Percentiles rank a stretch among this genome's conserved stretches.
Evolutionary conservation across 306 rosid species (phyloP).

Genomic region (Glycine soja): DNA sequence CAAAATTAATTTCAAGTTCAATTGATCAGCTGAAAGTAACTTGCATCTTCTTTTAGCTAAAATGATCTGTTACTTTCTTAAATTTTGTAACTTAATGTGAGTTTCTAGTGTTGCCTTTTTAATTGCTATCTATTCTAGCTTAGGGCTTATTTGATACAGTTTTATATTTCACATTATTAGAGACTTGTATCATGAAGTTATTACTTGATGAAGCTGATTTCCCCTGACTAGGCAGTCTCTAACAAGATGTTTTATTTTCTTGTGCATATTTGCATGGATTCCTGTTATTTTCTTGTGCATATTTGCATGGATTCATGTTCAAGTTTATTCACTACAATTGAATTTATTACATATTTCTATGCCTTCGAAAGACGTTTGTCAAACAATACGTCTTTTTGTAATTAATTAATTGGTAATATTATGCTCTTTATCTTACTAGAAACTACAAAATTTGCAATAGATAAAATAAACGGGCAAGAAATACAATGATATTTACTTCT

Average conservation of each 20-base stretch:
- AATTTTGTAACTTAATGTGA: conserved; percentile 5
- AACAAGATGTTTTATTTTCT: conserved; percentile 29
- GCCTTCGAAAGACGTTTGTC: no score
- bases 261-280: no score
- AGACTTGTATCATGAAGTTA: conserved; percentile 26
- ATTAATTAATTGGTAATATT: no score
- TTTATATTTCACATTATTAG: conserved; percentile 20
- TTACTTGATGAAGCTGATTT: conserved; percentile 4
- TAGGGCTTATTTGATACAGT: neutral
- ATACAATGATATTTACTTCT: no score
- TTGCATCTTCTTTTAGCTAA: conserved; percentile 34
- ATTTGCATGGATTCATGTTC: no score
- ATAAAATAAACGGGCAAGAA: no score
- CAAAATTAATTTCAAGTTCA: neutral
- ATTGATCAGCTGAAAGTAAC: conserved; percentile 54
- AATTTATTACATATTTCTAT: no score
- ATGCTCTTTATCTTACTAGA: no score
- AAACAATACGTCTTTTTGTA: no score
- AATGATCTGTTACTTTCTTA: conserved; percentile 7
- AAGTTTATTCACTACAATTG: no score
- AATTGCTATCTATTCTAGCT: neutral
- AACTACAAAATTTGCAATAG: no score
- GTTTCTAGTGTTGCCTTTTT: conserved; percentile 13
- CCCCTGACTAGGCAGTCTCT: conserved; percentile 8
- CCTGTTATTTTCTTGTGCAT: no score